Evolutionary conservation across 2,329 filamentous ascomycete species (phyloP).

Genomic region (Rhexocercosporidium sp.): DNA sequence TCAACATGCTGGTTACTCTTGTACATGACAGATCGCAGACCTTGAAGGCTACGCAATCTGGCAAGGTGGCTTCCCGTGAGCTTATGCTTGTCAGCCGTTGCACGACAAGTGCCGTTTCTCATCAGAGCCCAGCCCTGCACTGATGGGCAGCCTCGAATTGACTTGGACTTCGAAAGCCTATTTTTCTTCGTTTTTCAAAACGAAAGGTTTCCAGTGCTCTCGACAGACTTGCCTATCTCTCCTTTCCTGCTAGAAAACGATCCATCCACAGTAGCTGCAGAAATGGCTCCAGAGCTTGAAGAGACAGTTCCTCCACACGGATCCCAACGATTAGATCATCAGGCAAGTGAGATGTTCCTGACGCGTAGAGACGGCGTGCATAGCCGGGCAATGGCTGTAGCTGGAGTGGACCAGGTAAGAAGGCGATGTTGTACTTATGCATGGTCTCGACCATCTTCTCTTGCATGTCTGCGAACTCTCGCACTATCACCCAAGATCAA

Average conservation of each 20-base stretch:
- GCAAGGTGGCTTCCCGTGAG: conserved; percentile 10
- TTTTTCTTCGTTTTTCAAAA: background rate
- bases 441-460: background rate
- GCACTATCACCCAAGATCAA: background rate
- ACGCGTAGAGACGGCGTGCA: conserved; percentile 24
- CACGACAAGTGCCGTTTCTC: background rate
- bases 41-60: conserved; percentile 2
- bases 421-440: conserved; percentile 9
- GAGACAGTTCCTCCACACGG: conserved; percentile 18
- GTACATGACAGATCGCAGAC: conserved; percentile 9
- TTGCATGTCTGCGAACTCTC: background rate
- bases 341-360: conserved; percentile 18
- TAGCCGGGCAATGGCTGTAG: conserved; percentile 13
- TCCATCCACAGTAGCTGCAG: background rate
- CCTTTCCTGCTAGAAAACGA: background rate
- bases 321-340: conserved; percentile 20
- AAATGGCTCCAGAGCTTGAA: conserved; percentile 9
- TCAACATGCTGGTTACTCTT: background rate
- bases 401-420: conserved; percentile 11
- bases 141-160: conserved; percentile 12
- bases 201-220: background rate
- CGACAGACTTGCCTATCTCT: background rate
- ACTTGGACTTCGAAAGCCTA: background rate
- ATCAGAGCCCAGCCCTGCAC: background rate
- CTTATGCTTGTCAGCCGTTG: conserved; percentile 4